These are phyloP conservation scores for Pseudogymnoascus sp. DNA, from an alignment of 2,329 filamentous ascomycete species.

Conservation along the genomic window DNA sequence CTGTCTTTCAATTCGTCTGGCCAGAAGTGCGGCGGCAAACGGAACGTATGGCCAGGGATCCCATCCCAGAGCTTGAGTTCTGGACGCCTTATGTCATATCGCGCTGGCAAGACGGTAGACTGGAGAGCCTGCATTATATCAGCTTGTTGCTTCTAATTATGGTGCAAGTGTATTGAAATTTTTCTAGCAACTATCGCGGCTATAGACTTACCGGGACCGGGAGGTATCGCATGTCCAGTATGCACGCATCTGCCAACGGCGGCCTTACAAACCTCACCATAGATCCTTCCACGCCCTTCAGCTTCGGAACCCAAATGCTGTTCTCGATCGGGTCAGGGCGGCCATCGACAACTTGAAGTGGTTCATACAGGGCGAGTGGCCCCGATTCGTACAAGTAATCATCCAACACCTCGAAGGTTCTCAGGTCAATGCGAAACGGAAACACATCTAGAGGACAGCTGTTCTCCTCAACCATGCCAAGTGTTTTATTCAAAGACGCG, in stretches of 20 bases:
- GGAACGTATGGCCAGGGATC: neutral
- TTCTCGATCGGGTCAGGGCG: neutral
- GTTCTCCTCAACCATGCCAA: neutral
- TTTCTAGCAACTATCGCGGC: neutral
- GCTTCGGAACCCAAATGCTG: conserved; percentile 8
- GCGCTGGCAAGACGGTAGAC: neutral
- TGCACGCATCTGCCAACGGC: neutral
- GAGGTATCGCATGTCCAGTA: neutral
- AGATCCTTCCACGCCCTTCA: neutral
- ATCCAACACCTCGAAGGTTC: neutral
- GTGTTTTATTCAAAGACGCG: neutral
- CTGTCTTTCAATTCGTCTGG: neutral
- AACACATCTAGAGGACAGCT: neutral
- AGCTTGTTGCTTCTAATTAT: neutral
- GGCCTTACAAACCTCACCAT: neutral
- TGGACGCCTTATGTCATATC: neutral
- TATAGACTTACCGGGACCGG: neutral
- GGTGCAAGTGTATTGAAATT: neutral
- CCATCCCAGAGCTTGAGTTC: neutral
- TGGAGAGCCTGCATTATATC: neutral
- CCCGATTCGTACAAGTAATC: neutral
- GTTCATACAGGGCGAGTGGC: neutral
- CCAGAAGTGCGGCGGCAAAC: neutral
- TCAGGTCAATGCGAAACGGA: neutral
- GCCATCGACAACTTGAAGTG: neutral